phyloP scores from a whole-genome alignment of 2,329 filamentous ascomycete species.

The Parastagonospora avenae region DNA sequence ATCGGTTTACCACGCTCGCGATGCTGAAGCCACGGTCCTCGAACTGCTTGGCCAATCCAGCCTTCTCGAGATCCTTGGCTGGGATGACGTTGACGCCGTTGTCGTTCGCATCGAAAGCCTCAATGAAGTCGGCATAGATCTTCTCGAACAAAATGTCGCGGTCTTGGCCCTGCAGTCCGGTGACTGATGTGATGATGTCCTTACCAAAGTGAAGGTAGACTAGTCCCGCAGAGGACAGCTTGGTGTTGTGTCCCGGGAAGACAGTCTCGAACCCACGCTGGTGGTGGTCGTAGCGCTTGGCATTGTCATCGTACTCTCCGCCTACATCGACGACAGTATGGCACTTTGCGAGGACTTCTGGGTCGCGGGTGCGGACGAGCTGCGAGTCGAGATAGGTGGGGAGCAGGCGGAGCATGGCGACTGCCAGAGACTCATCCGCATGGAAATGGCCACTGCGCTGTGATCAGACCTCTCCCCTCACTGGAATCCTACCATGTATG shows the following conservation, averaged over 20 bases:
- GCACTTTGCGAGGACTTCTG: constrained; percentile 75
- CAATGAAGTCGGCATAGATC: constrained; percentile 90
- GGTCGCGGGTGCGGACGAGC: constrained; percentile 87
- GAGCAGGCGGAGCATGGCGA: constrained; percentile 91
- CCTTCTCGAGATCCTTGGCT: constrained; percentile 67
- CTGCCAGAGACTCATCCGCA: constrained; percentile 95
- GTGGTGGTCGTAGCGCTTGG: constrained; percentile 93
- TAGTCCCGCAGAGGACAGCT: constrained; percentile 90
- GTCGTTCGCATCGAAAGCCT: constrained; percentile 96
- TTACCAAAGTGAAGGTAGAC: constrained; percentile 96
- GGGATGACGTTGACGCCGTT: constrained; percentile 91
- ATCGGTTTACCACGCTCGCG: constrained; percentile 83
- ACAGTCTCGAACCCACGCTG: constrained; percentile 87
- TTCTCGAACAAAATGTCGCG: constrained; percentile 81
- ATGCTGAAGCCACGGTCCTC: constrained; percentile 82
- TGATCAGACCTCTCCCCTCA: not conserved
- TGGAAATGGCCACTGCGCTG: constrained; percentile 83
- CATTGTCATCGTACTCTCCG: constrained; percentile 80
- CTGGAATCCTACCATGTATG: not conserved
- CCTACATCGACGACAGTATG: constrained; percentile 98
- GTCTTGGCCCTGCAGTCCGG: constrained; percentile 66
- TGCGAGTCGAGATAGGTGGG: constrained; percentile 75
- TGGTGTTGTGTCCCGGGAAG: constrained; percentile 83
- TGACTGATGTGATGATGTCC: constrained; percentile 74
- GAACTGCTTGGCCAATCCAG: constrained; percentile 81